These are phyloP conservation scores for Populus davidiana DNA, from an alignment of 345 rosid species.

Conservation along the genomic window DNA sequence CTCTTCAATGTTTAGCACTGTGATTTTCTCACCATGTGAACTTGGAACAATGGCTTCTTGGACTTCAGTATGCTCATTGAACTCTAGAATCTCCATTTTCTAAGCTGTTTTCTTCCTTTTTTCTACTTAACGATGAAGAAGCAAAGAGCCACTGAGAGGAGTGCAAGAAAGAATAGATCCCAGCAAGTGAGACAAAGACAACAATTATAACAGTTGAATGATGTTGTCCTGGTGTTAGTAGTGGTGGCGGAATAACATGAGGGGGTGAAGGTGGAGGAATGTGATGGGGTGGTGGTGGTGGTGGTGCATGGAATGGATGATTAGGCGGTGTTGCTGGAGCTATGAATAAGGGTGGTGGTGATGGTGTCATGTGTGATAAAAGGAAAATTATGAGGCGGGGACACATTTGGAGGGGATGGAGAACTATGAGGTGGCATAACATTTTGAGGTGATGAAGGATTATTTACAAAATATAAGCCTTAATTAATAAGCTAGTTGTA, in stretches of 20 bases:
- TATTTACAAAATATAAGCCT: too few species aligned
- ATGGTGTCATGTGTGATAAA: too few species aligned
- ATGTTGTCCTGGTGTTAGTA: constrained; percentile 46
- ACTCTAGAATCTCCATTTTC: constrained; percentile 35
- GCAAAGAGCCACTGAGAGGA: constrained; percentile 55
- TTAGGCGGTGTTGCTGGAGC: constrained; percentile 10
- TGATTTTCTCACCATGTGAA: constrained; percentile 39
- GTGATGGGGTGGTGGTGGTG: neutral
- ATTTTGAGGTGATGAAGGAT: too few species aligned
- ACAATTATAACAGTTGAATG: constrained; percentile 48
- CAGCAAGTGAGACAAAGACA: too few species aligned
- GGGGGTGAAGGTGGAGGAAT: neutral
- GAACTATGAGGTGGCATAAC: too few species aligned
- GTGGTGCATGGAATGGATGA: neutral
- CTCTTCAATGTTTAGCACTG: constrained; percentile 42
- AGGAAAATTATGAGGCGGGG: too few species aligned
- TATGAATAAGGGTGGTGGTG: too few species aligned
- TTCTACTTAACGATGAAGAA: constrained; percentile 44
- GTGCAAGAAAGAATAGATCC: constrained; percentile 50
- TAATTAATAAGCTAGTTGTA: too few species aligned
- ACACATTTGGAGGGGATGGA: too few species aligned
- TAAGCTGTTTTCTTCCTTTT: constrained; percentile 31
- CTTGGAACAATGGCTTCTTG: constrained; percentile 52
- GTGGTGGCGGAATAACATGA: constrained; percentile 34
- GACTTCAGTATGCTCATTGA: constrained; percentile 48